A percentile compares a stretch with the other conserved stretches of the same genome.
Conservation (phyloP, 345 rosid species). For the Gossypium mustelinum region DNA sequence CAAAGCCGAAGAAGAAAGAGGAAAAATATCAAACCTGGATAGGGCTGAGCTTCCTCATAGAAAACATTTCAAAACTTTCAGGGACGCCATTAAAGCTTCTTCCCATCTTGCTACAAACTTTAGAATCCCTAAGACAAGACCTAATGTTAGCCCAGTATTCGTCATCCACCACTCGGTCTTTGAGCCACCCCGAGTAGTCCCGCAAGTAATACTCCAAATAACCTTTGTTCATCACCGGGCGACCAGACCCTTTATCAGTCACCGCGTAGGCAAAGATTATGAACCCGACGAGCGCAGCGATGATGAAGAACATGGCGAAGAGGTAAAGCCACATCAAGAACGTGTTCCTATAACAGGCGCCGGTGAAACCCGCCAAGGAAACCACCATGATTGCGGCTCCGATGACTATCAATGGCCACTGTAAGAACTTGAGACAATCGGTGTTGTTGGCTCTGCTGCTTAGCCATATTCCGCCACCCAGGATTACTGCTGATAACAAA, state of each 20-base stretch:
- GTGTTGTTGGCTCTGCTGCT: slow-evolving; percentile 85
- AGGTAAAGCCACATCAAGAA: slow-evolving; percentile 80
- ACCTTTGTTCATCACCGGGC: slow-evolving; percentile 37
- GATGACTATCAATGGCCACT: slow-evolving; percentile 86
- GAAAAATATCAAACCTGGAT: slow-evolving; percentile 46
- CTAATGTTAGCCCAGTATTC: slow-evolving; percentile 62
- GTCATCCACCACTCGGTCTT: slow-evolving; percentile 54
- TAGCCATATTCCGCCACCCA: slow-evolving; percentile 98
- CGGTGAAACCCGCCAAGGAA: slow-evolving; percentile 83
- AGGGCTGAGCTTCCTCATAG: slow-evolving; percentile 56
- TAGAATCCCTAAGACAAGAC: slow-evolving; percentile 76
- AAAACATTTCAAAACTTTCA: slow-evolving; percentile 68
- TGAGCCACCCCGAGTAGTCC: slow-evolving; percentile 82
- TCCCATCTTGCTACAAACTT: slow-evolving; percentile 61
- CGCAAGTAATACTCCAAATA: slow-evolving; percentile 62
- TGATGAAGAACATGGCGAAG: slow-evolving; percentile 74
- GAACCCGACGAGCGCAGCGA: slow-evolving; percentile 77
- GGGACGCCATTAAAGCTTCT: slow-evolving; percentile 51
- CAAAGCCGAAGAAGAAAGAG: too few relatives aligned
- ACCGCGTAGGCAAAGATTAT: slow-evolving; percentile 81
- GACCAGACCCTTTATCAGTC: slow-evolving; percentile 80
- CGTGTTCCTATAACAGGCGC: slow-evolving; percentile 81
- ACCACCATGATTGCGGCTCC: slow-evolving; percentile 72
- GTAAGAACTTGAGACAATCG: slow-evolving; percentile 77
- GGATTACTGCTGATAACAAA: slow-evolving; percentile 80